phyloP scores from a whole-genome alignment of 2,329 filamentous ascomycete genomes.

The Diplodia sapinea region DNA sequence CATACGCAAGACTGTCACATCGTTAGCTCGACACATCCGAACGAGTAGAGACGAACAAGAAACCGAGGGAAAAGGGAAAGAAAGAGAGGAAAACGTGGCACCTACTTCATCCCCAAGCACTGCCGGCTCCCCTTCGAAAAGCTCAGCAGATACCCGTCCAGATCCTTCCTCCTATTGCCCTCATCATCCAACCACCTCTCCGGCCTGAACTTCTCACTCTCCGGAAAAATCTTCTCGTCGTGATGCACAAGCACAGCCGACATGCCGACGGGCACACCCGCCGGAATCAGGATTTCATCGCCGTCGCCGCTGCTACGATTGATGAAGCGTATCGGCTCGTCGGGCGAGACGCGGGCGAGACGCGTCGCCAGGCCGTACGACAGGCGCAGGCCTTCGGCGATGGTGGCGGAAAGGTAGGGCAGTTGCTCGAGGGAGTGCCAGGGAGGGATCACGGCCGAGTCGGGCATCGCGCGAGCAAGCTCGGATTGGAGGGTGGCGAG shows the following conservation, averaged over 20 bases:
- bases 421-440: constrained; percentile 24
- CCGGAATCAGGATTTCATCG: constrained; percentile 30
- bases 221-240: constrained; percentile 44
- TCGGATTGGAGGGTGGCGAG: constrained; percentile 44
- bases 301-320: neutral
- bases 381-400: constrained; percentile 36
- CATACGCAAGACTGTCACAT: constrained; percentile 29
- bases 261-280: constrained; percentile 31
- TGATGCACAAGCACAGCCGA: constrained; percentile 37
- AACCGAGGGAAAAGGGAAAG: too few species aligned
- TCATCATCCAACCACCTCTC: constrained; percentile 42
- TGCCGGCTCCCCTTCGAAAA: constrained; percentile 43
- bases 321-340: constrained; percentile 32
- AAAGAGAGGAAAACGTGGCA: neutral
- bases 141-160: constrained; percentile 41
- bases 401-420: constrained; percentile 35
- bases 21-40: neutral
- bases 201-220: constrained; percentile 40
- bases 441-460: neutral
- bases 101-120: constrained; percentile 44
- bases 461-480: constrained; percentile 36
- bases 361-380: constrained; percentile 33
- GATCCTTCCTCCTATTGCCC: constrained; percentile 23
- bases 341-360: constrained; percentile 33
- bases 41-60: neutral